Base-by-base conservation (phyloP, 768 basidiomycete species). In the Pleurotus tuber-regium region DNA sequence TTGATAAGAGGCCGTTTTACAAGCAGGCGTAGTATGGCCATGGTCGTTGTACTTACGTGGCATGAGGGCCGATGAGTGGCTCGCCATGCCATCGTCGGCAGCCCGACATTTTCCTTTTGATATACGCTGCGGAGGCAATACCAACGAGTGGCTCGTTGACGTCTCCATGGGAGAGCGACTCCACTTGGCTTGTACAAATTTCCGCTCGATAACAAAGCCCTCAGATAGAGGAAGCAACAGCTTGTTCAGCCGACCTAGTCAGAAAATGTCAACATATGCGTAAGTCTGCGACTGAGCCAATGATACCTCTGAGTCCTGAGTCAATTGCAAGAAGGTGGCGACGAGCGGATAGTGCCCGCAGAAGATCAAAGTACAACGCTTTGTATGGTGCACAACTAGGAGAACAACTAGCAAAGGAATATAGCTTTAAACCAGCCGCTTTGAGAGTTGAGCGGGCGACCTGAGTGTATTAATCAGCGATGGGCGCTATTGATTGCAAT, bases 401-500 rank as follows among this genome's bases (percentile, higher is more conserved):
- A 18, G 74, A 63, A 59, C 80, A 82, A 39, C 70, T 63, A 28
- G 70, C 71, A 62, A 79, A 80, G 39, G 67, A 65, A 55, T 79
- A 75, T 11, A 74, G 63, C 19, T 70, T 67, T 47, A 80, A 56
- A 30, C 74, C 73, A 26, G 68, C 66, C 19, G 60, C 62, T 49
- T 65, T 65, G 46, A 83, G 73, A 7, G 79, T 80, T 48, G 63
- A 69, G 53, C 73, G 70, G 29, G 78, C 75, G 41, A 76, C 66
- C 81, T 83, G 31, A 14, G 43, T 36, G 23, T 28, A 54, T 18
- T 38, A 57, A 50, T 36, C 43, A 7, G 50, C 39, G 39, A 31
- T 14, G 36, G 25, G 31, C 28, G 35, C 18, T 12, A 26, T 48
- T 21, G 46, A 30, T 31, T 55, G 29, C 38, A 26, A 24, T 44